Base-by-base conservation (phyloP, 306 rosid species). In the Chamaecrista fasciculata region DNA sequence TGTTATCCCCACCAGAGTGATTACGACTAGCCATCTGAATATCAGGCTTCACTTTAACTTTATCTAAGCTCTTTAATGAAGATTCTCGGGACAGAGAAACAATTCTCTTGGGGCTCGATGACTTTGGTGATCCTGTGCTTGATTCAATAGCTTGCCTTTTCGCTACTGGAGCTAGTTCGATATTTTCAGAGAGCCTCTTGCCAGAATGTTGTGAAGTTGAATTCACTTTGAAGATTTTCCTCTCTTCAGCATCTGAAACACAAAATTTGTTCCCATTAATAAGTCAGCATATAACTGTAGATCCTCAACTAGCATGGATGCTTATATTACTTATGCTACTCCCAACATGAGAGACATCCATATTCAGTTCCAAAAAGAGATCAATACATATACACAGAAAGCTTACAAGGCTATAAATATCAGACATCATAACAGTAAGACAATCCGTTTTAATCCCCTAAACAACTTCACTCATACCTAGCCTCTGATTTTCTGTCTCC, bases 141-240 rank as follows among this genome's bases (percentile, higher is more conserved):
- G 73, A 72, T 76, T 87, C 98, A 62, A 84, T 79, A 68, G 86
- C 85, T 87, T 80, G 87, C 85, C 86, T 87, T 74, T 87, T 92
- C 9, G 79, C 64, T 67, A 79, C 73, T 70, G 81, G 71, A 76
- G 83, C 81, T 52, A 47, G 67, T 75, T 89, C 96, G 19, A 66
- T 25, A 73, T 76, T 83, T 62, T 84, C 93, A 62, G 81, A 72
- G 51, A 51, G 74, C 78, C 95, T 87, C 85, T 89, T 89, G 48
- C 90, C 76, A 70, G 89, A 72, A n/a, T 69, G 46, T 71, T 80
- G 84, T 23, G 79, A 61, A 58, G 79, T 80, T 57, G 78, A 78
- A 73, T 79, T 19, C 74, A 61, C 74, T 74, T 79, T 82, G 47
- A 69, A 64, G 34, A 16, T 20, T 63, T 73, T 74, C 55, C 78